These are phyloP conservation scores for Blastobotrys mokoenaii DNA, from an alignment of 805 yeast species.

Conservation along the genomic window DNA sequence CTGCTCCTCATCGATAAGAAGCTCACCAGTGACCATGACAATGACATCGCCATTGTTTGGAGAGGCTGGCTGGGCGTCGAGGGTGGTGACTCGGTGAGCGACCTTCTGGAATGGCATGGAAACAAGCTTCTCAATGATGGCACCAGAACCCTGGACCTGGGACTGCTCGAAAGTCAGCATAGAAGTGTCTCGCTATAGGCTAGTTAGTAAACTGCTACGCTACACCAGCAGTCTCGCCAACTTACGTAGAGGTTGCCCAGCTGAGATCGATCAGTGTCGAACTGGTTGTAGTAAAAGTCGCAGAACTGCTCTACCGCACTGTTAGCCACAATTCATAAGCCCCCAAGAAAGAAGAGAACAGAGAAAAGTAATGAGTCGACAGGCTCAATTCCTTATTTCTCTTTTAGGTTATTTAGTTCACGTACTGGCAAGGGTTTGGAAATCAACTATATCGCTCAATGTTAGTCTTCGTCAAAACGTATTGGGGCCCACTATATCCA, in stretches of 20 bases:
- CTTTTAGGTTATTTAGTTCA: not conserved
- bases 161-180: conserved; percentile 95
- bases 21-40: conserved; percentile 96
- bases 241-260: conserved; percentile 78
- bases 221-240: not conserved
- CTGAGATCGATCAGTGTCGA: conserved; percentile 85
- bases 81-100: conserved; percentile 84
- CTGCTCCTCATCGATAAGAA: conserved; percentile 86
- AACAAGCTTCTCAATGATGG: conserved; percentile 83
- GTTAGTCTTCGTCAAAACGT: not conserved
- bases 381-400: not conserved
- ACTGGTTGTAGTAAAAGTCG: conserved; percentile 89
- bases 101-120: conserved; percentile 89
- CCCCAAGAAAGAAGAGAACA: no score
- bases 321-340: conserved; percentile 4
- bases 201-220: conserved; percentile 2
- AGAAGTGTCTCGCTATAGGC: conserved; percentile 69
- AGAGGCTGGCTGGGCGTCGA: conserved; percentile 97
- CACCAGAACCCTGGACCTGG: conserved; percentile 90
- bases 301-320: conserved; percentile 60
- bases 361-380: no score
- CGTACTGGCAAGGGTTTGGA: conserved; percentile 19
- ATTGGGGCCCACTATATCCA: no score
- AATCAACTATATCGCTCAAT: conserved; percentile 12
- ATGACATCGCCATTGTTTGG: conserved; percentile 79